Conservation (phyloP, 163 green algal species). For the Chlamydomonas reinhardtii region DNA sequence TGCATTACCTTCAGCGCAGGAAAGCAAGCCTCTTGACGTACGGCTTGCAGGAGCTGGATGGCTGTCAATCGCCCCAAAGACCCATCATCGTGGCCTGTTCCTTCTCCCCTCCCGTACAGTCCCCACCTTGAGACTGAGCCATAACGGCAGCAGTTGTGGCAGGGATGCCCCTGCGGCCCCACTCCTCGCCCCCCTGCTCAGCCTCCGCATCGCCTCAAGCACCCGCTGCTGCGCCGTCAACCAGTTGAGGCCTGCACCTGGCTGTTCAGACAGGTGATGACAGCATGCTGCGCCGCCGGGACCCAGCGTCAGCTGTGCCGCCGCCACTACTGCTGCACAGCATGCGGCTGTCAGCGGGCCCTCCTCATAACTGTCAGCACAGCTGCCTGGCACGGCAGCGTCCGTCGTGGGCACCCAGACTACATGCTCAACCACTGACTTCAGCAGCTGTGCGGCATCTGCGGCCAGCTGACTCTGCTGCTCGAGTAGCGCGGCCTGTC, state of each 20-base stretch:
- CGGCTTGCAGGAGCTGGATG: too few relatives aligned
- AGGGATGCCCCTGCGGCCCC: neutral
- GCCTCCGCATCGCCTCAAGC: neutral
- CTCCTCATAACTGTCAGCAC: neutral
- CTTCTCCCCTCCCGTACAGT: too few relatives aligned
- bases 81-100: too few relatives aligned
- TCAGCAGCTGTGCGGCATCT: neutral
- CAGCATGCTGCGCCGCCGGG: neutral
- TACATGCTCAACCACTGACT: neutral
- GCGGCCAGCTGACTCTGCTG: neutral
- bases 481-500: neutral
- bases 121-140: slow-evolving; percentile 9
- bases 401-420: too few relatives aligned
- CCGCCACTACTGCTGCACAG: neutral
- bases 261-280: neutral
- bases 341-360: neutral
- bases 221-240: neutral
- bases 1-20: too few relatives aligned
- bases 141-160: slow-evolving; percentile 3
- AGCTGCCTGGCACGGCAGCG: too few relatives aligned
- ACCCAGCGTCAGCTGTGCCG: neutral
- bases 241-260: neutral
- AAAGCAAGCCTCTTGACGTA: too few relatives aligned
- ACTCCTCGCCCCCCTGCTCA: too few relatives aligned
- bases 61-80: too few relatives aligned